Evolutionary conservation across 139 green algal species (phyloP).

Genomic region (Pedinophyceae sp.): DNA sequence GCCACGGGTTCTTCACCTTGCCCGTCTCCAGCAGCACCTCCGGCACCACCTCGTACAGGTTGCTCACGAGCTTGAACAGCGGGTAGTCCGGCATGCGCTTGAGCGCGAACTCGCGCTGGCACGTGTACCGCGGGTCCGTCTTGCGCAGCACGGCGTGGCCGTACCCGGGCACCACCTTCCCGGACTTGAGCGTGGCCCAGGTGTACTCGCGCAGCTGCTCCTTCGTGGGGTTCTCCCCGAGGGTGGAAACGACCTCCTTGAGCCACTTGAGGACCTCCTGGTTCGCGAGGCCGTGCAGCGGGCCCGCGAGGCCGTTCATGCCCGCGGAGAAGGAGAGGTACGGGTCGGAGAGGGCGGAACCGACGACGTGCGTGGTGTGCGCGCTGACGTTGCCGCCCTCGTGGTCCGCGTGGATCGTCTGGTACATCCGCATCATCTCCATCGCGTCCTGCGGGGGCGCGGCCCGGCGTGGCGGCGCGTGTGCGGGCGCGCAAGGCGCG

Average conservation of each 20-base stretch:
- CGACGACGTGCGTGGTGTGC: conserved; percentile 87
- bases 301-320: conserved; percentile 88
- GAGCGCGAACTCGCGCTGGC: conserved; percentile 81
- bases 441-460: conserved; percentile 30
- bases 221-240: conserved; percentile 60
- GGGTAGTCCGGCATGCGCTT: conserved; percentile 86
- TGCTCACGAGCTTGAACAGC: conserved; percentile 63
- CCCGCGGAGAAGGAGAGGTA: conserved; percentile 87
- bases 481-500: neutral
- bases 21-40: conserved; percentile 70
- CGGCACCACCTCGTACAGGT: conserved; percentile 69
- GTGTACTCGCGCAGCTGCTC: conserved; percentile 77
- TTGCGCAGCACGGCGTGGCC: conserved; percentile 93
- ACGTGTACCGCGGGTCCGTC: conserved; percentile 91
- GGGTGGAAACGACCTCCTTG: conserved; percentile 38
- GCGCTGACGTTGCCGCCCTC: conserved; percentile 93
- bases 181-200: conserved; percentile 75
- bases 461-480: too few relatives aligned
- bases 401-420: conserved; percentile 89
- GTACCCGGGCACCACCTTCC: conserved; percentile 91
- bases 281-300: conserved; percentile 94
- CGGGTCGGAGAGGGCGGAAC: conserved; percentile 80
- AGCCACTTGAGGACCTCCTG: conserved; percentile 92
- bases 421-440: conserved; percentile 94
- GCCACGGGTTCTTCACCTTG: conserved; percentile 98